Base-by-base conservation (phyloP, 805 yeast species). In the Cyberlindnera suaveolens region DNA sequence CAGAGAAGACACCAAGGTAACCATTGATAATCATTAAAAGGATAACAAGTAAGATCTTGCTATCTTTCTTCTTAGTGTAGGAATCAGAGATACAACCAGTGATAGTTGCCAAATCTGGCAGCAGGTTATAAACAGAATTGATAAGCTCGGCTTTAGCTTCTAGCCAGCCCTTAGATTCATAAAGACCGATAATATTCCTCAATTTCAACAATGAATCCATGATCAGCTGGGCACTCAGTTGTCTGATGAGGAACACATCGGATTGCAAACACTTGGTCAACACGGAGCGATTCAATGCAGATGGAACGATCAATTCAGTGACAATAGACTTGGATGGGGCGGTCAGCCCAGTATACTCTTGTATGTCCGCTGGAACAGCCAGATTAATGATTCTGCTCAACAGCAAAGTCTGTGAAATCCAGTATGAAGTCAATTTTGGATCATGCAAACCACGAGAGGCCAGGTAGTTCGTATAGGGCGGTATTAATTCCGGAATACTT, bases 381-480 rank as follows among this genome's bases (percentile, higher is more conserved):
- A 80, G 51, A 26, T 71, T 69, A n/a, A 86, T 70, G 6, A 85
- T 69, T 44, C 78, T 76, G 1, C 80, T 70, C 36, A 82, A 64
- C 3, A 87, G 60, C 20, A 82, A 66, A 1, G 87, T 75, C 62
- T 77, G 83, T 7, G 93, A 85, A 38, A 88, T 70, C 89, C 95
- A 90, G 66, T 84, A 87, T 11, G 91, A 80, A 1, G 91, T 71
- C 43, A 84, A 65, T 39, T 81, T 77, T 0, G 97, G 96, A 47
- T 85, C 95, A 56, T 85, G 83, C 16, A 78, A 68, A 16, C 90
- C 89, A 42, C 80, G 78, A 3, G 81, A 74, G 3, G 76, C 71
- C 13, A 80, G 54, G 64, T 78, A 72, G 44, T 73, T 67, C 49
- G 78, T 71, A 52, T 83, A 90, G 1, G 89, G 85, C 1, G 87